Conservation (phyloP, 495 filamentous ascomycete genomes). For the Neurospora terricola region DNA sequence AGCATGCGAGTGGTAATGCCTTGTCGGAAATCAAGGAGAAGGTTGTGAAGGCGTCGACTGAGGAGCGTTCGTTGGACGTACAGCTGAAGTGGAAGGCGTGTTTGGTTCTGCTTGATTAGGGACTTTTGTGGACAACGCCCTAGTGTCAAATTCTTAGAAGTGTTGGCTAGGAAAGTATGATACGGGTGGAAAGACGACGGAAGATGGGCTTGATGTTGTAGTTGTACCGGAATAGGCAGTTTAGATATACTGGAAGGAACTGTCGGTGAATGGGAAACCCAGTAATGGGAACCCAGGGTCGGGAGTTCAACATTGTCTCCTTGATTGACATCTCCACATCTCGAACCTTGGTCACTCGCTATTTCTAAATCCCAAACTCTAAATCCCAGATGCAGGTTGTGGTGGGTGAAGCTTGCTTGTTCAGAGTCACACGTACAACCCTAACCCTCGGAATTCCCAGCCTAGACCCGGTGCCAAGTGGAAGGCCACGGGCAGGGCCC, state of each 20-base stretch:
- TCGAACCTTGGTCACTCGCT: background rate
- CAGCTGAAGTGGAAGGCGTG: conserved; percentile 25
- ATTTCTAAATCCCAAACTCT: background rate
- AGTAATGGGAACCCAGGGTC: background rate
- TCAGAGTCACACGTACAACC: background rate
- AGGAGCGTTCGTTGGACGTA: conserved; percentile 35
- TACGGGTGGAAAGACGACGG: background rate
- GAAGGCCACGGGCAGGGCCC: background rate
- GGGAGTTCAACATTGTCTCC: background rate
- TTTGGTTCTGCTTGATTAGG: conserved; percentile 7
- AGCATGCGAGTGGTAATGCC: background rate
- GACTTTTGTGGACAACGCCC: background rate
- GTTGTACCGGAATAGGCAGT: background rate
- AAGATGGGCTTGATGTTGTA: background rate
- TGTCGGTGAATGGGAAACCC: background rate
- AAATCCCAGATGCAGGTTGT: background rate
- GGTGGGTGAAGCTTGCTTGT: background rate
- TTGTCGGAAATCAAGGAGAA: conserved; percentile 4
- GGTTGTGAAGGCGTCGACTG: conserved; percentile 19
- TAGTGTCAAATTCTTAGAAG: background rate
- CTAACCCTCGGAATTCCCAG: background rate
- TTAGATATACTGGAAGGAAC: background rate
- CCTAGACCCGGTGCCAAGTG: background rate
- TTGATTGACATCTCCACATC: background rate
- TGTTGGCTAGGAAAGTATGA: background rate